phyloP scores from a whole-genome alignment of 495 filamentous ascomycete species.

The Zalerion maritima region DNA sequence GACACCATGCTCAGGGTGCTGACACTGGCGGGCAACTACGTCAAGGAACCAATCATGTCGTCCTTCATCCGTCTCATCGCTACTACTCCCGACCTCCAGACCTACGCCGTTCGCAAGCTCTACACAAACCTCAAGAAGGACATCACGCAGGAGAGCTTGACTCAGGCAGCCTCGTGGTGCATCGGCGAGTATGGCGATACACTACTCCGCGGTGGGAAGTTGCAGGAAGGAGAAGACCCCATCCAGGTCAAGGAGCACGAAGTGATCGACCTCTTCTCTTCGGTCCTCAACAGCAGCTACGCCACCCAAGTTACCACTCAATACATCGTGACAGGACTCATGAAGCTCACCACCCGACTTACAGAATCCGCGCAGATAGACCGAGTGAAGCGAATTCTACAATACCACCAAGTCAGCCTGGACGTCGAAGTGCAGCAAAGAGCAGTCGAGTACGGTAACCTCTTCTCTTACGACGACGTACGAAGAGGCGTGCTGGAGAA shows the following conservation, averaged over 20 bases:
- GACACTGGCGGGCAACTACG: slow-evolving; percentile 86
- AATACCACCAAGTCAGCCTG: slow-evolving; percentile 60
- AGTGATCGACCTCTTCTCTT: slow-evolving; percentile 76
- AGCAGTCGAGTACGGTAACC: slow-evolving; percentile 84
- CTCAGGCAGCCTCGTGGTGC: slow-evolving; percentile 88
- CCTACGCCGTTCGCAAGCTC: slow-evolving; percentile 89
- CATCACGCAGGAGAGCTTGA: slow-evolving; percentile 91
- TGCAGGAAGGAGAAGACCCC: slow-evolving; percentile 89
- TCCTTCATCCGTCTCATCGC: slow-evolving; percentile 94
- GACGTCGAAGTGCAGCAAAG: slow-evolving; percentile 94
- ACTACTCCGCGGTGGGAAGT: slow-evolving; percentile 73
- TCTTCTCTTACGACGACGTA: slow-evolving; percentile 80
- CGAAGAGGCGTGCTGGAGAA: slow-evolving; percentile 83
- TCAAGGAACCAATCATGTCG: slow-evolving; percentile 93
- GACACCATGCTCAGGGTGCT: slow-evolving; percentile 95
- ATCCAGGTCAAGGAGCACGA: slow-evolving; percentile 82
- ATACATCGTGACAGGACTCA: slow-evolving; percentile 87
- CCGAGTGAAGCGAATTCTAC: slow-evolving; percentile 62
- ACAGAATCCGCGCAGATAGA: slow-evolving; percentile 72
- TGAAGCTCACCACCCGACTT: slow-evolving; percentile 89
- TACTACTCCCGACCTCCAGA: slow-evolving; percentile 86
- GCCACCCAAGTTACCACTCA: slow-evolving; percentile 77
- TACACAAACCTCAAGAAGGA: slow-evolving; percentile 84
- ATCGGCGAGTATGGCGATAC: slow-evolving; percentile 95
- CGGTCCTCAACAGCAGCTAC: slow-evolving; percentile 87